Evolutionary conservation across 192 early-diverging fungal species (phyloP), one percentile per base, ranked within the genome.

Genomic region (Kappamyces sp.): DNA sequence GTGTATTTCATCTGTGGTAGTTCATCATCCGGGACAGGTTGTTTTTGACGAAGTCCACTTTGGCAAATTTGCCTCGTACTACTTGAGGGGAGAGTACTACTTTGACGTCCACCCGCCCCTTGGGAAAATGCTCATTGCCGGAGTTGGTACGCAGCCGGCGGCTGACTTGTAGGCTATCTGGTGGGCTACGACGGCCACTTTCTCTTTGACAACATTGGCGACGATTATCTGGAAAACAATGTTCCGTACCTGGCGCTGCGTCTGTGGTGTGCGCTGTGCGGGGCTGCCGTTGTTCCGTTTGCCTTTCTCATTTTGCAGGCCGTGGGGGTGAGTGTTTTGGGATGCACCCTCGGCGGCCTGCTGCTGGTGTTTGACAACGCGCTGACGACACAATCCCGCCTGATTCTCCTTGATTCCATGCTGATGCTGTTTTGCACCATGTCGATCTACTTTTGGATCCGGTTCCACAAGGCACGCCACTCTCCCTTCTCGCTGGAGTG

Each of bases 31-130:
- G 13, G 60, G 31, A 13, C 37, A 61, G 51, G 60, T 61, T 5
- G 60, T 61, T 10, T 99, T 99, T 69, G 96, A 99, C 69, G 96
- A 99, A 65, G 94, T 97, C 5, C 96, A 99, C 69, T 99, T 99
- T 79, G 96, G 96, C 50, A 99, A 99, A 69, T 99, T 99, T 66
- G 92, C 92, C 12, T 84, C 84, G 12, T 94, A 87, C 76, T 98
- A 98, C 58, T 66, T 98, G 37, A 80, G 84, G 7, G 71, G 91
- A 7, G 74, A 82, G 33, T 98, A 93, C 74, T 96, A 87, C 70
- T 98, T 98, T 76, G 95, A 98, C 64, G 93, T 98, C 15, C 95
- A 98, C 61, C 95, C 95, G 7, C 95, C 95, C 12, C 76, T 97
- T 43, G 95, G 91, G 44, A 97, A 96, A 64, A 71, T 98, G 71